Percentiles rank a stretch among this genome's conserved stretches.
phyloP scores from a whole-genome alignment of 495 filamentous ascomycete species.

The Poronia punctata region DNA sequence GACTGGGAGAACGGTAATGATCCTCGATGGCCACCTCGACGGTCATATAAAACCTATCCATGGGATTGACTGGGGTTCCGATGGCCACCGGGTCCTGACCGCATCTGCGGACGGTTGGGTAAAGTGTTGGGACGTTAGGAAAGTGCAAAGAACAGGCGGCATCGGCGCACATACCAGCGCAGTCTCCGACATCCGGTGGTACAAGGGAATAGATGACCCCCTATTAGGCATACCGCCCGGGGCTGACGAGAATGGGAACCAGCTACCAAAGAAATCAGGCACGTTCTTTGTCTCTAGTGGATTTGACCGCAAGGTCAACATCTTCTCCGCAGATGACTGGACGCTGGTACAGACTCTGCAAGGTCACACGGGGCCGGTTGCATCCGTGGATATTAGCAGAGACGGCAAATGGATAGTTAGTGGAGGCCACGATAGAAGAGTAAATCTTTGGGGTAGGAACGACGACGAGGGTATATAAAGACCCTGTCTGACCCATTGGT shows the following conservation, averaged over 20 bases:
- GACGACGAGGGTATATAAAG: conserved; percentile 49
- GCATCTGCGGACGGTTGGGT: conserved; percentile 93
- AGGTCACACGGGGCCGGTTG: conserved; percentile 85
- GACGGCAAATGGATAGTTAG: conserved; percentile 90
- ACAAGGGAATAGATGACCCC: conserved; percentile 69
- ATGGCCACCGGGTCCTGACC: conserved; percentile 81
- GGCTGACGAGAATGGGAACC: conserved; percentile 53
- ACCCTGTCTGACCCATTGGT: too few species aligned
- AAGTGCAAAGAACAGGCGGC: conserved; percentile 71
- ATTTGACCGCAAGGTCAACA: conserved; percentile 92
- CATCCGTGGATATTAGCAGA: conserved; percentile 76
- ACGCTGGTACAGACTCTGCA: conserved; percentile 77
- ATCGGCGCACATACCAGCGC: conserved; percentile 89
- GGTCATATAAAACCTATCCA: conserved; percentile 92
- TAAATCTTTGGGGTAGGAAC: conserved; percentile 93
- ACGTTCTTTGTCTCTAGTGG: conserved; percentile 88
- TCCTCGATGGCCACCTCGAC: conserved; percentile 74
- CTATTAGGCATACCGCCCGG: conserved; percentile 49
- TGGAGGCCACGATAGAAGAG: conserved; percentile 86
- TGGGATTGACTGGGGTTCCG: conserved; percentile 83
- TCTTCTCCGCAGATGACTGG: conserved; percentile 97
- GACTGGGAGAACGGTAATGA: conserved; percentile 90
- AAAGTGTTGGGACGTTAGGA: conserved; percentile 95
- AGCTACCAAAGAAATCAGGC: conserved; percentile 59
- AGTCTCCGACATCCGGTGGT: conserved; percentile 91